Evolutionary conservation across 352 stramenopile species (phyloP), one percentile per base, ranked within the genome.

Genomic region (Phytophthora nicotianae): DNA sequence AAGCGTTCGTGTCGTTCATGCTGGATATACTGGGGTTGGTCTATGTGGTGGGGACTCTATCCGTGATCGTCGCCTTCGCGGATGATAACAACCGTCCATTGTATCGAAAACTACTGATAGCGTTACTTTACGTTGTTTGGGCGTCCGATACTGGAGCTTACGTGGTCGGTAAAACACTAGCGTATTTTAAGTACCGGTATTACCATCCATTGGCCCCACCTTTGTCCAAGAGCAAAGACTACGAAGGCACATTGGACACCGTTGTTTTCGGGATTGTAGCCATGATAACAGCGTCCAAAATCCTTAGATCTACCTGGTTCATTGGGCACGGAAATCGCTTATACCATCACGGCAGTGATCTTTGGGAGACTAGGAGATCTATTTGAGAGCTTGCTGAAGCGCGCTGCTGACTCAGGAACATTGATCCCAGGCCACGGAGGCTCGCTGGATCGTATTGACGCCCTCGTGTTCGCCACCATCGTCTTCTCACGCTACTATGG

Each of bases 351-450:
- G 10, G 94, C 89, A 23, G 81, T 98, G 11, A 79, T 98, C 32
- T 69, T 98, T 32, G 95, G 92, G 3, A 81, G 98, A n/a, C 79
- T 98, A 6, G 96, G 96, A 11, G 94, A 98, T 65, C 71, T 98
- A 23, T 98, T 97, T 14, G 93, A 96, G 40, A 97, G 84, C 23
- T 94, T 98, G 70, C 68, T 99, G 26, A 98, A 99, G 72, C 80
- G 94, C 20, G 92, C 97, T 58, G 92, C 92, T 0, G 93, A 98
- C 68, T 98, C 95, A 54, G 94, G 96, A 5, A 84, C 88, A 61
- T 68, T 98, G 17, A 96, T 98, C 54, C 96, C 96, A 4, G 96
- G 97, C 65, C 94, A 98, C 62, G 96, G 96, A 26, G 96, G 96
- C 3, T 84, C 98, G 14, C 75, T 98, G 47, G 96, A 98, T 65